Percentiles rank a stretch among this genome's conserved stretches.
phyloP scores from a whole-genome alignment of 805 yeast species.

The Blastobotrys chiropterorum region DNA sequence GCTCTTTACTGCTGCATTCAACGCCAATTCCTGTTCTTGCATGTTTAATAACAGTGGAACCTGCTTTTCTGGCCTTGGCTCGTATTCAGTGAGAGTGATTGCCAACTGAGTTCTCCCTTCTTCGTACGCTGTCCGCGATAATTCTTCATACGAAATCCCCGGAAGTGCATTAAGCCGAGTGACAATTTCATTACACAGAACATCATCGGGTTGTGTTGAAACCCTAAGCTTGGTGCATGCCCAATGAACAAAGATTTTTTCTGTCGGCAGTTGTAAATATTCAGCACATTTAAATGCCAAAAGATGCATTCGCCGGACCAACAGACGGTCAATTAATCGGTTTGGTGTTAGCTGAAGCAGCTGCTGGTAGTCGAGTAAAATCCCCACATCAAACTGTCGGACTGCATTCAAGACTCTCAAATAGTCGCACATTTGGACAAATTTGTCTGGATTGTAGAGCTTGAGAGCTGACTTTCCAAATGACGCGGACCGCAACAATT shows the following conservation, averaged over 20 bases:
- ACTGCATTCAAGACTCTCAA: conserved; percentile 66
- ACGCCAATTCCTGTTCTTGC: conserved; percentile 66
- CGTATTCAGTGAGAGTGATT: conserved; percentile 58
- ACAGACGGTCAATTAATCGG: conserved; percentile 49
- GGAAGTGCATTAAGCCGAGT: conserved; percentile 38
- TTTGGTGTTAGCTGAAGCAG: conserved; percentile 48
- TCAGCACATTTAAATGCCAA: conserved; percentile 59
- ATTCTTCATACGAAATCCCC: conserved; percentile 49
- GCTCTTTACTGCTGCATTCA: conserved; percentile 57
- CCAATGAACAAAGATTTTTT: conserved; percentile 68
- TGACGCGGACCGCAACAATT: conserved; percentile 68
- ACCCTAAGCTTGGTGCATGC: conserved; percentile 61
- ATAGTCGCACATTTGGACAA: conserved; percentile 54
- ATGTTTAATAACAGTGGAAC: conserved; percentile 60
- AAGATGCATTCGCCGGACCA: conserved; percentile 53
- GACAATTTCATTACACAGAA: conserved; percentile 45
- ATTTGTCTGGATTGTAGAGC: conserved; percentile 51
- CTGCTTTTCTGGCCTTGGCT: conserved; percentile 54
- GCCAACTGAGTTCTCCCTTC: conserved; percentile 77
- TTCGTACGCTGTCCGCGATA: conserved; percentile 61
- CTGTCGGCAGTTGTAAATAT: conserved; percentile 41
- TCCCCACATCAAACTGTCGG: conserved; percentile 56
- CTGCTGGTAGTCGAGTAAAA: conserved; percentile 59
- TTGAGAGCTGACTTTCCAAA: conserved; percentile 70
- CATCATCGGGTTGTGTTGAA: conserved; percentile 43